Base-by-base conservation (phyloP, 2,329 filamentous ascomycete genomes). In the Exophiala alcalophila region DNA sequence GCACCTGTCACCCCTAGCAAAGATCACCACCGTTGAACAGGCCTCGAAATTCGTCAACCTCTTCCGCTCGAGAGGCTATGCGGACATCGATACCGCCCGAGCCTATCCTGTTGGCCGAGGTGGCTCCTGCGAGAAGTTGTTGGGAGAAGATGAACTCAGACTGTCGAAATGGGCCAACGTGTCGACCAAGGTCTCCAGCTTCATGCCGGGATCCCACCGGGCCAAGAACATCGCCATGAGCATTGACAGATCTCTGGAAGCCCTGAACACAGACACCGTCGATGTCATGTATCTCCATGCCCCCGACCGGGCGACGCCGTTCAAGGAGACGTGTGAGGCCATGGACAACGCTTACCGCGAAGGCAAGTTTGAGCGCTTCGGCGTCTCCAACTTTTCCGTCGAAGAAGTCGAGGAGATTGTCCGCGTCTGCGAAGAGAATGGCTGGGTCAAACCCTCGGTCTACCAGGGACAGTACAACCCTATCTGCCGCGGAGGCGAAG, bases 401-500 rank as follows among this genome's bases (percentile, higher is more conserved):
- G 61, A 61, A 2, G 68, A 76, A 45, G 70, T 76, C 0, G 60
- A 68, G 35, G 40, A 63, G 30, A 60, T 74, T 3, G 40, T 70
- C 23, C 56, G 62, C 7, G 65, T 73, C 9, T 75, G 71, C 49
- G 61, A 68, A 25, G 47, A 65, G 12, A 57, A 65, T 3, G 64
- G 63, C 1, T 73, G 57, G 18, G 60, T 70, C 10, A 63, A 62
- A 40, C 72, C 72, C 0, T 61, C 57, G 4, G 67, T 72, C 3
- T 75, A 72, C 46, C 67, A 76, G 49, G 70, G 72, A 2, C 61
- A 67, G 5, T 75, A 76, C 56, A 73, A 74, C 40, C 59, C 65
- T 5, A 55, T 76, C 9, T 61, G 62, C 3, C 61, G 73, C 30
- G 57, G 61, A 2, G 61, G 57, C 4, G 73, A 76, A 34, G 55